phyloP scores from a whole-genome alignment of 495 filamentous ascomycete species.

The Emericellopsis terricola region DNA sequence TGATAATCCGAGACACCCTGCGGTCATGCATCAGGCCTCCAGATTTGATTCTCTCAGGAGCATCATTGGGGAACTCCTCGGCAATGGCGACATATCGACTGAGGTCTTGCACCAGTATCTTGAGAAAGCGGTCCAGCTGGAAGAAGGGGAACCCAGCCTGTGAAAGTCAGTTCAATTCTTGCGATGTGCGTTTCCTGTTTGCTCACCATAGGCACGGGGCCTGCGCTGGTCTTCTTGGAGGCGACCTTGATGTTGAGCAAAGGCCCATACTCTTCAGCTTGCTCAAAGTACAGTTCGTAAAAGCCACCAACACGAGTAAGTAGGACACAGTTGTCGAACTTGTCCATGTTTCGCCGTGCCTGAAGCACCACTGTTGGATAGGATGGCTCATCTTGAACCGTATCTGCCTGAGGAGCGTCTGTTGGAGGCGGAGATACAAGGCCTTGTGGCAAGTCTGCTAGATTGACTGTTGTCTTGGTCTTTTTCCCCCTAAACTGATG shows the following conservation, averaged over 20 bases:
- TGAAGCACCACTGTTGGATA: constrained; percentile 85
- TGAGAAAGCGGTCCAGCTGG: constrained; percentile 80
- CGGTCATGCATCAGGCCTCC: constrained; percentile 71
- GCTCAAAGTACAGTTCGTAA: constrained; percentile 93
- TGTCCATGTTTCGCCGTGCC: constrained; percentile 76
- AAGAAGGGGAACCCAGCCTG: constrained; percentile 85
- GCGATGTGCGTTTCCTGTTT: too few relatives aligned
- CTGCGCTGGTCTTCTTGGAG: constrained; percentile 55
- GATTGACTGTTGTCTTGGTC: constrained; percentile 30
- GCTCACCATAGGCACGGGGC: constrained; percentile 72
- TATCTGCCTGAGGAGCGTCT: constrained; percentile 15
- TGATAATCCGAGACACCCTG: constrained; percentile 69
- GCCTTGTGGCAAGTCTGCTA: constrained; percentile 52
- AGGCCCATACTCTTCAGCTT: constrained; percentile 76
- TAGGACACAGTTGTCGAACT: constrained; percentile 74
- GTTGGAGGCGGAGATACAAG: constrained; percentile 12
- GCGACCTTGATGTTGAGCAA: constrained; percentile 77
- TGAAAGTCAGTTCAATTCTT: too few relatives aligned
- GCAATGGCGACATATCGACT: constrained; percentile 83
- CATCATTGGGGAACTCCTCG: constrained; percentile 67
- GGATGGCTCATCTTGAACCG: constrained; percentile 26
- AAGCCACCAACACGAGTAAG: constrained; percentile 86
- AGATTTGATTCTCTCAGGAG: constrained; percentile 44
- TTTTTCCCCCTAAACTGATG: neutral
- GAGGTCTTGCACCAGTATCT: constrained; percentile 78